Percentiles rank a stretch among this genome's conserved stretches.
These are phyloP conservation scores for Asterella californica DNA, from an alignment of 225 moss, liverwort and hornwort species.

Conservation along the genomic window DNA sequence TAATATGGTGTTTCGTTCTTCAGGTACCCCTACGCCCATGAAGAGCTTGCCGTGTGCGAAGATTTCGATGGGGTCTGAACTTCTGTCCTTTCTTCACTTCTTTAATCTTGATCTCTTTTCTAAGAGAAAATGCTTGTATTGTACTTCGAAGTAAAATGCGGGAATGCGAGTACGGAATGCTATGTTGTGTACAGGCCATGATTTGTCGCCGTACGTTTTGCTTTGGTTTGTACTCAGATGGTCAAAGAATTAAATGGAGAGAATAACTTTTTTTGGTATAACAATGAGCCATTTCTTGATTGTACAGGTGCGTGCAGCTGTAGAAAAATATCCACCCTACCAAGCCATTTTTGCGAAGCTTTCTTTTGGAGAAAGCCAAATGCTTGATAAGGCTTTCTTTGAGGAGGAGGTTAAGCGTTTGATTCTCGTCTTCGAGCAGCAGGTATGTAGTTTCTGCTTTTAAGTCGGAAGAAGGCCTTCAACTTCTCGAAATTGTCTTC, in stretches of 20 bases:
- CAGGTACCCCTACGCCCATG: constrained; percentile 91
- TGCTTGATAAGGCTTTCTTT: constrained; percentile 98
- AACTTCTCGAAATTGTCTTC: too few species aligned
- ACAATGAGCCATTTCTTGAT: not conserved
- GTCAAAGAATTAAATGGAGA: not conserved
- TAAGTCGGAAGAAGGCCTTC: too few species aligned
- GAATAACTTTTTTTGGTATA: not conserved
- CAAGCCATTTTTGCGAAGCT: constrained; percentile 93
- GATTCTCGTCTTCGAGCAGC: constrained; percentile 84
- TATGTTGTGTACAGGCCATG: too few species aligned
- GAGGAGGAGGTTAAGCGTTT: constrained; percentile 94
- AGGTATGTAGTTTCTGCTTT: constrained; percentile 42
- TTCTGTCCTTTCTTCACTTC: not conserved
- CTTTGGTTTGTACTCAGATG: too few species aligned
- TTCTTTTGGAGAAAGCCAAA: constrained; percentile 94
- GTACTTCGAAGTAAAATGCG: not conserved
- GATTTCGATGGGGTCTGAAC: constrained; percentile 78
- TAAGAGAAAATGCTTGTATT: not conserved
- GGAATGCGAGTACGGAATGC: too few species aligned
- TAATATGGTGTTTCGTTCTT: not conserved
- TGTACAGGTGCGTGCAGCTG: constrained; percentile 76
- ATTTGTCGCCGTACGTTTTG: too few species aligned
- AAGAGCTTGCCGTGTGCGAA: constrained; percentile 89
- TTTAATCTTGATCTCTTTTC: not conserved
- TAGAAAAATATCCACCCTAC: constrained; percentile 97